These are phyloP conservation scores for Helicostylum pulchrum DNA, from an alignment of 192 early-diverging fungal species.

Conservation along the genomic window DNA sequence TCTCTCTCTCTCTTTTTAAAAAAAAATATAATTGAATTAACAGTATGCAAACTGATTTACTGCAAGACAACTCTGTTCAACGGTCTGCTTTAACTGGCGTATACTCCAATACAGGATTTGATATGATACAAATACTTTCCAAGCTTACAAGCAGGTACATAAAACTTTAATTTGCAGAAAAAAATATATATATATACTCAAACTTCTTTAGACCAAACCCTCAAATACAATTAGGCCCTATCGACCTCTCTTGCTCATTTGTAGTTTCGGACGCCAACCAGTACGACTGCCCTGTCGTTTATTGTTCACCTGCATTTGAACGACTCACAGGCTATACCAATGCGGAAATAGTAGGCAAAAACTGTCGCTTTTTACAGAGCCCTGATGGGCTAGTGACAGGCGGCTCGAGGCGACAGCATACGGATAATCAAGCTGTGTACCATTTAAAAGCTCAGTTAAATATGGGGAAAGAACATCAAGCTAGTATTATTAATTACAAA, in stretches of 20 bases:
- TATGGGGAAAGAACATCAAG: conserved; percentile 51
- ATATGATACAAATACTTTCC: conserved; percentile 32
- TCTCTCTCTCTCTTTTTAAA: too few relatives aligned
- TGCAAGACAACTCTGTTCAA: too few relatives aligned
- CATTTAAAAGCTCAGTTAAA: conserved; percentile 44
- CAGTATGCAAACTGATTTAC: too few relatives aligned
- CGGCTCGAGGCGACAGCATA: conserved; percentile 40
- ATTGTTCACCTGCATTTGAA: conserved; percentile 56
- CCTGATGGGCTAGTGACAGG: conserved; percentile 43
- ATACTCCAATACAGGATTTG: conserved; percentile 49
- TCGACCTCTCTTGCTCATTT: conserved; percentile 54
- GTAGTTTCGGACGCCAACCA: conserved; percentile 40
- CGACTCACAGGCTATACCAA: conserved; percentile 46
- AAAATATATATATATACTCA: too few relatives aligned
- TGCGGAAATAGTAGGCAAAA: conserved; percentile 36
- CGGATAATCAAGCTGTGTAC: conserved; percentile 50
- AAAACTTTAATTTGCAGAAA: too few relatives aligned
- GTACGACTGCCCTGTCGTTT: conserved; percentile 55
- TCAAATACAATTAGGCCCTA: conserved; percentile 53
- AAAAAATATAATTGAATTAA: too few relatives aligned
- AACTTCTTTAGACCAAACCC: conserved; percentile 47
- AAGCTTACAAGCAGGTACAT: conserved; percentile 17
- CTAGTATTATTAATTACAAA: conserved; percentile 61
- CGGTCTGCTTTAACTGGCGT: conserved; percentile 27
- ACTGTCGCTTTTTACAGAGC: conserved; percentile 43